Conservation (phyloP, 148 eudicot species). For the Tetragonia tetragonoides region DNA sequence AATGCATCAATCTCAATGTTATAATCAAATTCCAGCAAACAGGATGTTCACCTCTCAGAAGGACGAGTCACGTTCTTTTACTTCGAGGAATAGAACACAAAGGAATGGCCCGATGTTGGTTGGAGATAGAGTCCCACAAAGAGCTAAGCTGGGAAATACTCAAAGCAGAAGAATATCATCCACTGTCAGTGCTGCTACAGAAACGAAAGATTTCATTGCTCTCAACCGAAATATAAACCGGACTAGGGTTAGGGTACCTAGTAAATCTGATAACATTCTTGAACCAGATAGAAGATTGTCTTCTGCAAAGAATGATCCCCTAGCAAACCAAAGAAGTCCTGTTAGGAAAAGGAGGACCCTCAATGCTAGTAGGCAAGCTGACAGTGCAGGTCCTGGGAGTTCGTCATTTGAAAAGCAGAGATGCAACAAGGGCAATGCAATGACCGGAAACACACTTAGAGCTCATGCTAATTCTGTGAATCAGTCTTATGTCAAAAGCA, state of each 20-base stretch:
- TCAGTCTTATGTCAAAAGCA: conserved; percentile 25
- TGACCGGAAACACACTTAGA: conserved; percentile 27
- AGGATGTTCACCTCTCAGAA: conserved; percentile 43
- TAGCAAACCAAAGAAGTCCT: conserved; percentile 32
- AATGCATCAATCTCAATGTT: conserved; percentile 25
- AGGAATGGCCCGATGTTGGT: conserved; percentile 35
- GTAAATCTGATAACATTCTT: conserved; percentile 32
- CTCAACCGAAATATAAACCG: conserved; percentile 40
- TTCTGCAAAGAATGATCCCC: conserved; percentile 32
- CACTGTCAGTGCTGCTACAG: conserved; percentile 28
- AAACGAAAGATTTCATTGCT: conserved; percentile 46
- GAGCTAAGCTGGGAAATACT: conserved; percentile 29
- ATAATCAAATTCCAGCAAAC: conserved; percentile 26
- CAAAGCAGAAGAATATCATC: conserved; percentile 39
- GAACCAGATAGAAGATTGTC: conserved; percentile 40
- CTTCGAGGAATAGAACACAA: conserved; percentile 33
- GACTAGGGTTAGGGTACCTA: conserved; percentile 30
- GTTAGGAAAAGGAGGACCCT: conserved; percentile 54
- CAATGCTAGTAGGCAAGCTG: conserved; percentile 37
- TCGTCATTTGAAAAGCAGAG: conserved; percentile 32
- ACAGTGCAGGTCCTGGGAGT: conserved; percentile 33
- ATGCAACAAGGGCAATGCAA: conserved; percentile 24
- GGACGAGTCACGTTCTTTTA: conserved; percentile 26
- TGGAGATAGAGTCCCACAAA: conserved; percentile 41
- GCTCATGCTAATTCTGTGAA: conserved; percentile 19